Conservation (phyloP, 345 rosid genomes). For the Melaleuca alternifolia region DNA sequence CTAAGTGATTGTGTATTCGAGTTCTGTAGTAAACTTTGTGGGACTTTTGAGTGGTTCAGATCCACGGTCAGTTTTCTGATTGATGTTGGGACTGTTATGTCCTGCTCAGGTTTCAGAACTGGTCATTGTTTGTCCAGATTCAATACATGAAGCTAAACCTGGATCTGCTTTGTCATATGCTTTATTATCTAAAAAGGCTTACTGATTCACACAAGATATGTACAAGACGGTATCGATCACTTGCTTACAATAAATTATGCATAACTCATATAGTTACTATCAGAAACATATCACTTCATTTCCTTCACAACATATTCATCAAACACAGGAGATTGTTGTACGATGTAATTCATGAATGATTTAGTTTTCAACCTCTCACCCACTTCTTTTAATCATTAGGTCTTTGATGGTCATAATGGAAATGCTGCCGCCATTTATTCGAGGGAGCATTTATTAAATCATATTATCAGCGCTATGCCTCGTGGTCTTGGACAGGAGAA, state of each 20-base stretch:
- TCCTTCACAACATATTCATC: neutral
- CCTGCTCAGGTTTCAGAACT: neutral
- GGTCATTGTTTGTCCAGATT: neutral
- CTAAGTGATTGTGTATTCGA: neutral
- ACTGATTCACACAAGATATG: neutral
- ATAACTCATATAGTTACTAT: neutral
- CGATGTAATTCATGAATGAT: neutral
- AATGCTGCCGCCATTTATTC: slow-evolving; percentile 85
- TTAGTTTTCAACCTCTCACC: neutral
- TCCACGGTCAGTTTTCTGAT: neutral
- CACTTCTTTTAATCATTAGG: slow-evolving; percentile 23
- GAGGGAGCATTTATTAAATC: slow-evolving; percentile 55
- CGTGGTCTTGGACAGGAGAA: slow-evolving; percentile 64
- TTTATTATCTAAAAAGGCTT: neutral
- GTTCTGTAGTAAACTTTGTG: neutral
- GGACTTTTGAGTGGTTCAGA: neutral
- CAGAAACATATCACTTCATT: neutral
- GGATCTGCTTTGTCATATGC: neutral
- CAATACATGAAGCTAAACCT: neutral
- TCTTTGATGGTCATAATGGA: slow-evolving; percentile 94
- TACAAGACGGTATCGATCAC: neutral
- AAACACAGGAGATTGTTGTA: neutral
- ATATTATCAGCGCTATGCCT: slow-evolving; percentile 70
- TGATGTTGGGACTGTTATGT: neutral
- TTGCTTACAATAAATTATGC: neutral